Evolutionary conservation across 345 rosid genomes (phyloP).

Genomic region (Eucalyptus tenuipes): DNA sequence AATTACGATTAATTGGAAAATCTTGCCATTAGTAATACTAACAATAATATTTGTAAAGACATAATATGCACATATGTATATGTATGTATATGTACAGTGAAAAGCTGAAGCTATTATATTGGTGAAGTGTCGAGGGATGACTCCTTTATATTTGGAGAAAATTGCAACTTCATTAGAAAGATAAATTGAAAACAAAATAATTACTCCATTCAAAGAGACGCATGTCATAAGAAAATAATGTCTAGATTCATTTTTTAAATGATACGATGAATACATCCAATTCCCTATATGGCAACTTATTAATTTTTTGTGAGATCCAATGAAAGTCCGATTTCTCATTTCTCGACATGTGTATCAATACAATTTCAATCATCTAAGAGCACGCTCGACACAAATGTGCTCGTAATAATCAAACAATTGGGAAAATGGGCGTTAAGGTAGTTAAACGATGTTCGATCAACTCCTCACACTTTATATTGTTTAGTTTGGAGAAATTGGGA

Average conservation of each 20-base stretch:
- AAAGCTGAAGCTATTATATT: neutral
- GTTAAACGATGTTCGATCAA: neutral
- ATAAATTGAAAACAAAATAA: no score
- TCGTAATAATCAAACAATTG: neutral
- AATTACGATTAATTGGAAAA: neutral
- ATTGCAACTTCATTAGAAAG: neutral
- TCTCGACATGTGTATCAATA: neutral
- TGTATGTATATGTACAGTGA: neutral
- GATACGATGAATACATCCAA: neutral
- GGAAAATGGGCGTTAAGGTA: neutral
- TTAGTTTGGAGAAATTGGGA: neutral
- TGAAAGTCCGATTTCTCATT: neutral
- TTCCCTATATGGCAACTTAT: neutral
- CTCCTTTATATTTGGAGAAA: neutral
- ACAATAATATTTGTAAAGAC: neutral
- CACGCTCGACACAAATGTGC: no score
- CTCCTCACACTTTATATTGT: neutral
- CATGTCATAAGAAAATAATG: neutral
- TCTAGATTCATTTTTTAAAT: neutral
- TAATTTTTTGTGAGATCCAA: neutral
- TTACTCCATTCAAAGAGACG: neutral
- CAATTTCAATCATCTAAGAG: no score
- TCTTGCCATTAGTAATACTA: neutral
- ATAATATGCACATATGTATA: no score
- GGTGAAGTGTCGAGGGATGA: neutral